These are phyloP conservation scores for Cladosporium sp. DNA, from an alignment of 2,329 filamentous ascomycete genomes.

Conservation along the genomic window DNA sequence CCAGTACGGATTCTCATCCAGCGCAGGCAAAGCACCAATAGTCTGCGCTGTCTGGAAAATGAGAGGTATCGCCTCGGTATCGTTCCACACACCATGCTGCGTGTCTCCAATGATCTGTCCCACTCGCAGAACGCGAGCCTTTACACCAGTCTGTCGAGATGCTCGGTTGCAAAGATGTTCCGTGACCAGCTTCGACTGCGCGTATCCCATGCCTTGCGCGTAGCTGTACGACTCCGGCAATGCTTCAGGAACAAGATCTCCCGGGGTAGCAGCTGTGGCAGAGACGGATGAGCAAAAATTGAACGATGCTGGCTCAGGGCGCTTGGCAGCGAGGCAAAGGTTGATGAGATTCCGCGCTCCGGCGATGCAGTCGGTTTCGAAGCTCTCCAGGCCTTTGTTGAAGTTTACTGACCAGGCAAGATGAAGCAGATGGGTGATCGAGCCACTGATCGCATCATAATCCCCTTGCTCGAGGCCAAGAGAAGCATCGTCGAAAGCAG, in stretches of 20 bases:
- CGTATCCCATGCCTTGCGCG: slow-evolving; percentile 13
- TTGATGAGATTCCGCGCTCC: slow-evolving; percentile 8
- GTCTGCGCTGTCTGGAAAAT: slow-evolving; percentile 47
- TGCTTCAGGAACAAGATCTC: not conserved
- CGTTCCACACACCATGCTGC: slow-evolving; percentile 45
- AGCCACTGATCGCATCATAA: slow-evolving; percentile 21
- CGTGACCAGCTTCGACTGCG: slow-evolving; percentile 12
- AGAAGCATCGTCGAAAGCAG: slow-evolving; percentile 22
- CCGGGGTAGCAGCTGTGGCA: slow-evolving; percentile 11
- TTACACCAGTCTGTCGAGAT: slow-evolving; percentile 17
- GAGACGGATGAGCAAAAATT: slow-evolving; percentile 16
- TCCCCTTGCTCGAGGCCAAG: slow-evolving; percentile 24
- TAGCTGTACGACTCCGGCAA: not conserved
- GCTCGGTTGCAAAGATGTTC: slow-evolving; percentile 34
- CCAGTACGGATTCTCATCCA: slow-evolving; percentile 38
- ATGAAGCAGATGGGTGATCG: slow-evolving; percentile 32
- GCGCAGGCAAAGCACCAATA: slow-evolving; percentile 42
- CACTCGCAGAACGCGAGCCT: slow-evolving; percentile 28
- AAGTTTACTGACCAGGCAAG: slow-evolving; percentile 39
- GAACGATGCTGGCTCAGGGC: slow-evolving; percentile 22
- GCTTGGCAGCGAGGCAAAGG: slow-evolving; percentile 23
- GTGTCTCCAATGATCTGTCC: slow-evolving; percentile 49
- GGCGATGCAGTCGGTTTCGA: slow-evolving; percentile 25
- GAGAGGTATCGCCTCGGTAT: slow-evolving; percentile 47
- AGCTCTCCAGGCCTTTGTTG: slow-evolving; percentile 31